Percentiles rank a stretch among this genome's conserved stretches.
Conservation (phyloP, 139 green algal species). For the Asterochloris erici region DNA sequence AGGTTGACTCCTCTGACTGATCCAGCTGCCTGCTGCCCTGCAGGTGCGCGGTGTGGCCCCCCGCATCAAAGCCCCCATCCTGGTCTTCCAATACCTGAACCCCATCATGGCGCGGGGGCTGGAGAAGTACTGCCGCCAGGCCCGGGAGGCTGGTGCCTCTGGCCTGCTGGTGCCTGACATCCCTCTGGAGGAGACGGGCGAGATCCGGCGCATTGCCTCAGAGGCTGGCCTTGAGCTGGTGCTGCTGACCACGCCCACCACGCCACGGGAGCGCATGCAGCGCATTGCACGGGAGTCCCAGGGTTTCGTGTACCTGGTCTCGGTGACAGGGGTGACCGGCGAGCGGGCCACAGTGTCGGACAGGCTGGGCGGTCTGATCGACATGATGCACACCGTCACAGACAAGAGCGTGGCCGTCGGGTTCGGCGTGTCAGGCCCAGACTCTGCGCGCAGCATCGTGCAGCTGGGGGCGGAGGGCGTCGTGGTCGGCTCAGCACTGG, state of each 20-base stretch:
- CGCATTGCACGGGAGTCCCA: constrained; percentile 80
- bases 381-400: constrained; percentile 65
- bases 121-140: constrained; percentile 81
- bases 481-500: constrained; percentile 92
- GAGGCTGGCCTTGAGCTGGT: constrained; percentile 88
- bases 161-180: constrained; percentile 95
- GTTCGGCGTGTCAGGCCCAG: constrained; percentile 90
- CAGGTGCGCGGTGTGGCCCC: constrained; percentile 53
- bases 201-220: constrained; percentile 61
- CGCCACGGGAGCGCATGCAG: constrained; percentile 58
- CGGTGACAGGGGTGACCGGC: constrained; percentile 89
- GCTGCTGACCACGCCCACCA: constrained; percentile 91
- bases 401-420: constrained; percentile 90
- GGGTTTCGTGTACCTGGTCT: constrained; percentile 99
- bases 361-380: constrained; percentile 82
- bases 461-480: constrained; percentile 95
- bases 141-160: constrained; percentile 81
- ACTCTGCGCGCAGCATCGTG: constrained; percentile 66
- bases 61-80: constrained; percentile 75
- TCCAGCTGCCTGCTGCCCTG: neutral
- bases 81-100: constrained; percentile 99
- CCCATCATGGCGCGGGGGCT: constrained; percentile 90
- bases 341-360: constrained; percentile 53
- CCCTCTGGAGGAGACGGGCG: constrained; percentile 91
- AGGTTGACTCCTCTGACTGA: too few relatives aligned